Percentiles rank a stretch among this genome's conserved stretches.
These are phyloP conservation scores for Penicillium sp. DNA, from an alignment of 2,329 filamentous ascomycete species.

Conservation along the genomic window DNA sequence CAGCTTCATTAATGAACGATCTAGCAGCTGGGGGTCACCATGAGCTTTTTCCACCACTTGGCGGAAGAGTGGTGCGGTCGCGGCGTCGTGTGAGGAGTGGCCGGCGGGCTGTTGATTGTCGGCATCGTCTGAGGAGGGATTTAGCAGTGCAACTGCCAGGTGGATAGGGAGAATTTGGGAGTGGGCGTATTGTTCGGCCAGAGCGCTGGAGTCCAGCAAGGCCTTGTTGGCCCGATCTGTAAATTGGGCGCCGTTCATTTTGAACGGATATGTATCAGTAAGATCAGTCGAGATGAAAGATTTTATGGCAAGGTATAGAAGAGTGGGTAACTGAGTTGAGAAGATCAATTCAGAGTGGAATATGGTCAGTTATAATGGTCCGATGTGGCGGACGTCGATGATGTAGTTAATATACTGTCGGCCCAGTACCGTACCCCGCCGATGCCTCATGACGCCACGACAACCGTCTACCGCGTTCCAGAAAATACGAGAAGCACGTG, in stretches of 20 bases:
- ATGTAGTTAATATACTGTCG: slow-evolving; percentile 21
- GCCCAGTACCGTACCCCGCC: background rate
- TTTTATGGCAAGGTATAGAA: background rate
- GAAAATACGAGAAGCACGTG: slow-evolving; percentile 24
- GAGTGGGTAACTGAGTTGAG: background rate
- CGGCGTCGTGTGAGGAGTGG: slow-evolving; percentile 65
- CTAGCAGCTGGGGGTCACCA: slow-evolving; percentile 86
- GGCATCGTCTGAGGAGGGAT: slow-evolving; percentile 57
- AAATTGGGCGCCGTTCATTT: slow-evolving; percentile 62
- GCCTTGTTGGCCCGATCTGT: slow-evolving; percentile 91
- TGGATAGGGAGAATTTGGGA: slow-evolving; percentile 88
- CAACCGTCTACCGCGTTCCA: slow-evolving; percentile 37
- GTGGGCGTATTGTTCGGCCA: slow-evolving; percentile 88
- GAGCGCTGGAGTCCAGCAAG: slow-evolving; percentile 80
- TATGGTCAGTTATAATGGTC: background rate
- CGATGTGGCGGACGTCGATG: background rate
- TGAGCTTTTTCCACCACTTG: slow-evolving; percentile 93
- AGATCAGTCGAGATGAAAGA: slow-evolving; percentile 2
- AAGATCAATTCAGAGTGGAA: background rate
- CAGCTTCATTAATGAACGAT: slow-evolving; percentile 85
- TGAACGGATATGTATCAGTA: slow-evolving; percentile 19
- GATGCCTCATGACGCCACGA: slow-evolving; percentile 33
- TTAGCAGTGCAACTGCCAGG: slow-evolving; percentile 63
- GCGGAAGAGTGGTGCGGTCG: slow-evolving; percentile 76
- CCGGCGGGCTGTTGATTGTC: slow-evolving; percentile 71